Evolutionary conservation across 495 filamentous ascomycete species (phyloP).

Genomic region (Penicillium fimorum): DNA sequence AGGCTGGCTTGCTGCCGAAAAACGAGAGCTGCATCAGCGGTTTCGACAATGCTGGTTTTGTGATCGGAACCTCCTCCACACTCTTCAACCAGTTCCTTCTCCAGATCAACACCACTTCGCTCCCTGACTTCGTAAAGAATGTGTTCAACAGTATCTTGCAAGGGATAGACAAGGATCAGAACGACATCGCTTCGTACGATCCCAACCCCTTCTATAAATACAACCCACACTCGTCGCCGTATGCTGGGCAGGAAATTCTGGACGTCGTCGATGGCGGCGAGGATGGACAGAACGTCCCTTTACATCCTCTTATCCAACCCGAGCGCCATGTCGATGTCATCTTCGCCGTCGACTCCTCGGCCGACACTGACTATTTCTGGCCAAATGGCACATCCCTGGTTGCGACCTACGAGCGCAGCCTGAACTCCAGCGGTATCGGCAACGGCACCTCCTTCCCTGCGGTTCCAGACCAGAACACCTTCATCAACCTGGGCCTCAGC

Average conservation of each 20-base stretch:
- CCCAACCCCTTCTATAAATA: conserved; percentile 85
- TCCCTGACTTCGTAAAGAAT: conserved; percentile 53
- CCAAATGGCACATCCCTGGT: conserved; percentile 84
- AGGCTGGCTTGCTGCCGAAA: conserved; percentile 56
- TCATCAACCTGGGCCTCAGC: conserved; percentile 85
- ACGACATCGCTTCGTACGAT: conserved; percentile 79
- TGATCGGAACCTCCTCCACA: conserved; percentile 88
- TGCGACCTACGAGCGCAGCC: conserved; percentile 76
- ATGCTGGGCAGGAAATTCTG: conserved; percentile 53
- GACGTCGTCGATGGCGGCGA: conserved; percentile 85
- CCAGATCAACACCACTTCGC: conserved; percentile 48
- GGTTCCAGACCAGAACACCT: conserved; percentile 80
- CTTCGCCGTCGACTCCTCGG: conserved; percentile 85
- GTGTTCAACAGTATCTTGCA: conserved; percentile 56
- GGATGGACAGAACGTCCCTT: conserved; percentile 84
- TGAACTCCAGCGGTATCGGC: conserved; percentile 52
- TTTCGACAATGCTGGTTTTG: conserved; percentile 80
- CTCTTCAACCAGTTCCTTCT: conserved; percentile 82
- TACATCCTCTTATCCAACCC: conserved; percentile 83
- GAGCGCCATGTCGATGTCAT: conserved; percentile 79
- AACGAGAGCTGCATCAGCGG: conserved; percentile 67
- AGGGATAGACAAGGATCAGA: conserved; percentile 51
- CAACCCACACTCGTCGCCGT: conserved; percentile 61
- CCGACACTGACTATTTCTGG: conserved; percentile 74
- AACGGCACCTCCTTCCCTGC: conserved; percentile 84